Conservation (phyloP, 495 filamentous ascomycete genomes). For the Tuber melanosporum region DNA sequence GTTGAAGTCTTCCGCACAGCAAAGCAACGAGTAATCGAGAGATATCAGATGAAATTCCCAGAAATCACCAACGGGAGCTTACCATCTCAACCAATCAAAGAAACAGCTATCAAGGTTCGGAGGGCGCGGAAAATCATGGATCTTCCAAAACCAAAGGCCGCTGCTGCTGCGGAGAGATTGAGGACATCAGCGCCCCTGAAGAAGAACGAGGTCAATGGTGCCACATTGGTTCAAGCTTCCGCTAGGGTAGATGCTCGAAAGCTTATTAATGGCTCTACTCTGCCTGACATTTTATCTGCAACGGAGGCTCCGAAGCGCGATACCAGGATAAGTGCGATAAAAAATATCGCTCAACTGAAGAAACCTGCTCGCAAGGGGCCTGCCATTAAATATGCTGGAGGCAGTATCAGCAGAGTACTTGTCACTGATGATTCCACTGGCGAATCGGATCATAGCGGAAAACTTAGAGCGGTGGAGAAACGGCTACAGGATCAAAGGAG, state of each 20-base stretch:
- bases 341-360: constrained; percentile 10
- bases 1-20: background rate
- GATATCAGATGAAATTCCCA: constrained; percentile 27
- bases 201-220: background rate
- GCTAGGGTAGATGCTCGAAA: background rate
- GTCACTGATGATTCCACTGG: constrained; percentile 10
- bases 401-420: constrained; percentile 1
- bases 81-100: constrained; percentile 14
- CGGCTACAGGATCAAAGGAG: constrained; percentile 27
- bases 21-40: constrained; percentile 14
- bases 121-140: background rate
- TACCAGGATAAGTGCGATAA: background rate
- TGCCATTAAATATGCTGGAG: constrained; percentile 31
- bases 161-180: constrained; percentile 15
- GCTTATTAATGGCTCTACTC: background rate
- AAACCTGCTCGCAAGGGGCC: constrained; percentile 24
- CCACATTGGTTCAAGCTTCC: background rate
- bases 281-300: background rate
- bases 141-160: constrained; percentile 10
- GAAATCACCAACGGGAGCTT: background rate
- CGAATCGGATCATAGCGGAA: constrained; percentile 12
- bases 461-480: constrained; percentile 6
- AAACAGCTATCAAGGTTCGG: constrained; percentile 2
- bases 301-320: background rate
- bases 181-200: constrained; percentile 21